These are phyloP conservation scores for Trametes cinnabarina DNA, from an alignment of 768 basidiomycete species.

Conservation along the genomic window DNA sequence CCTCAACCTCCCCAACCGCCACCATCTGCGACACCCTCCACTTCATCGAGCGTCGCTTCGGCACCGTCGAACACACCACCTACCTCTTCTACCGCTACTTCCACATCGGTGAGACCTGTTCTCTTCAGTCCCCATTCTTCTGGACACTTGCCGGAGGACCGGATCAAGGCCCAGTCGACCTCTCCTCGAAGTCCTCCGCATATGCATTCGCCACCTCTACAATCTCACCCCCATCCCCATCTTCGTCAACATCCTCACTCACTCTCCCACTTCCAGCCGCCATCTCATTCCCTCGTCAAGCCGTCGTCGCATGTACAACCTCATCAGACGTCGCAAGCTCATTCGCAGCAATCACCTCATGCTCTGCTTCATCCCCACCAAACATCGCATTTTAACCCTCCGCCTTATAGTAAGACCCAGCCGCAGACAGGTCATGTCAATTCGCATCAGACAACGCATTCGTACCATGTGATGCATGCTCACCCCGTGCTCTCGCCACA, in stretches of 20 bases:
- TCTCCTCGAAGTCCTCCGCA: conserved; percentile 1
- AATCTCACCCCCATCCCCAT: neutral
- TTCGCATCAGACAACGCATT: neutral
- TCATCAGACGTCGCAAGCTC: neutral
- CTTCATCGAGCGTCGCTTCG: conserved; percentile 1
- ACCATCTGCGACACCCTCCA: conserved; percentile 11
- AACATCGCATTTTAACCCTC: neutral
- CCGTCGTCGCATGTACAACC: neutral
- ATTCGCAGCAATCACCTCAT: neutral
- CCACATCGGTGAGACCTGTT: conserved; percentile 5
- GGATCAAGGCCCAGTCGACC: neutral
- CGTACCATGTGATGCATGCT: neutral
- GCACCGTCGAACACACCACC: conserved; percentile 9
- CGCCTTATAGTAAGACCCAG: neutral
- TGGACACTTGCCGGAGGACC: conserved; percentile 5
- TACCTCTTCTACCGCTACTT: conserved; percentile 8
- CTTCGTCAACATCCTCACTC: neutral
- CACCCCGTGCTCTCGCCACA: neutral
- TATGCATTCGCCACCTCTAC: neutral
- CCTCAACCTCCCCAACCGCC: conserved; percentile 1
- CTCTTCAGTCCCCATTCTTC: neutral
- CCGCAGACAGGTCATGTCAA: neutral
- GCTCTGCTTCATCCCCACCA: neutral
- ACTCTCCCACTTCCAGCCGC: conserved; percentile 4
- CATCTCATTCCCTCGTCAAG: neutral